Evolutionary conservation across 305 asterid genomes (phyloP), one percentile per base, ranked within the genome.

Genomic region (Salvia sclarea): DNA sequence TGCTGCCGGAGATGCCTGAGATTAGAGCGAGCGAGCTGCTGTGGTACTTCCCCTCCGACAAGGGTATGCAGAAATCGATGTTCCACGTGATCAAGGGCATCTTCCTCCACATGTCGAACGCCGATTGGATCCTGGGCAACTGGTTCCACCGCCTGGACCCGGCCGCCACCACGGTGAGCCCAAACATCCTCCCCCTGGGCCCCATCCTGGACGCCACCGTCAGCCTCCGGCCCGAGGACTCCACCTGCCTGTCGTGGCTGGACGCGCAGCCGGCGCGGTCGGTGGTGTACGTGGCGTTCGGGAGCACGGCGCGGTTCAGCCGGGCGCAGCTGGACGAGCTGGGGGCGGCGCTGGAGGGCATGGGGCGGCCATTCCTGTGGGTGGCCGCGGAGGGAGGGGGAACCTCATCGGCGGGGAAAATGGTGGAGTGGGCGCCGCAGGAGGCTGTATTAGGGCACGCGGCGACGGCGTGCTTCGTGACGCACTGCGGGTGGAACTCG

Each of bases 401-500:
- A n/a, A n/a, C n/a, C n/a, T n/a, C n/a, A n/a, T n/a, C n/a, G n/a
- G n/a, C n/a, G 0, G 87, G 86, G 28, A 81, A 75, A 52, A 21
- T 83, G 13, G 87, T 84, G 0, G 88, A 82, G 52, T 86, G 92
- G 92, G 88, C 88, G 11, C 88, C 85, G 4, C 92, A 84, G 43
- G 92, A 83, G 68, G 73, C 40, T 41, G 85, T 86, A 14, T 37
- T 84, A 16, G 73, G 75, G 56, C 88, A 82, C 82, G 81, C 82
- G 0, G 63, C 86, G 11, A 25, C 76, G 2, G 81, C 75, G 0
- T 84, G 92, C 70, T 86, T 82, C 40, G 0, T 86, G 0, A 80
- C 89, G 16, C 89, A 86, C 21, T 83, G 87, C 59, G 92, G 92
- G 0, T 86, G 88, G 89, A 76, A 80, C 41, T 86, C 92, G 12